These are phyloP conservation scores for Paramecium sexaurelia DNA, from an alignment of 73 alveolate species.

Conservation along the genomic window DNA sequence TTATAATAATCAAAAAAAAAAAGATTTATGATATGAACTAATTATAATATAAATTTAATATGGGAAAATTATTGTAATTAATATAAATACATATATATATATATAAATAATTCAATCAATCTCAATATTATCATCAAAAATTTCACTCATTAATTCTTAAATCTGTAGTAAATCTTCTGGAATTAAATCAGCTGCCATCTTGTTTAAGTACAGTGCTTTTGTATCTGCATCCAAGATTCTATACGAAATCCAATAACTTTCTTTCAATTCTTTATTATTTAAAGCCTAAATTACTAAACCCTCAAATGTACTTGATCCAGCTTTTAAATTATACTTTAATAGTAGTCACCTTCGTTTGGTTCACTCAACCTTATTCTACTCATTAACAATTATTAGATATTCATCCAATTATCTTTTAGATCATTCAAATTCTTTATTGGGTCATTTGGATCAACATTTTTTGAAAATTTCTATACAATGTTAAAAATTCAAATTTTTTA, in stretches of 20 bases:
- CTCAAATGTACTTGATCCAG: background rate
- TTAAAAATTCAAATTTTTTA: background rate
- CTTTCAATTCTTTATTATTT: background rate
- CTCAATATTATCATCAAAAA: constrained; percentile 13
- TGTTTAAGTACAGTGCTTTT: background rate
- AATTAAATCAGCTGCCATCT: background rate
- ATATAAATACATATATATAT: background rate
- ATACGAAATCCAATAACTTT: constrained; percentile 34
- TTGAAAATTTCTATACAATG: constrained; percentile 6
- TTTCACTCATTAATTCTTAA: background rate
- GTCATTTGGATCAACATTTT: background rate
- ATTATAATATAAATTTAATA: background rate
- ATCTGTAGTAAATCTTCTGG: background rate
- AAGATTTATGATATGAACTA: background rate
- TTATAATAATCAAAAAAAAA: background rate
- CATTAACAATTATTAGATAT: background rate
- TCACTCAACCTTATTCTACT: background rate
- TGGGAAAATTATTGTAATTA: background rate
- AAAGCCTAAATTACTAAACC: background rate
- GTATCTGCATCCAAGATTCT: constrained; percentile 42
- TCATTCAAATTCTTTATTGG: constrained; percentile 48
- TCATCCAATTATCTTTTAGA: background rate
- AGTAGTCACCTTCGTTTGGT: background rate
- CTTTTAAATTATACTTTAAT: background rate
- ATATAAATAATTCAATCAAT: background rate